phyloP scores from a whole-genome alignment of 1,284 basidiomycete species.

The Ustilago vetiveriae region DNA sequence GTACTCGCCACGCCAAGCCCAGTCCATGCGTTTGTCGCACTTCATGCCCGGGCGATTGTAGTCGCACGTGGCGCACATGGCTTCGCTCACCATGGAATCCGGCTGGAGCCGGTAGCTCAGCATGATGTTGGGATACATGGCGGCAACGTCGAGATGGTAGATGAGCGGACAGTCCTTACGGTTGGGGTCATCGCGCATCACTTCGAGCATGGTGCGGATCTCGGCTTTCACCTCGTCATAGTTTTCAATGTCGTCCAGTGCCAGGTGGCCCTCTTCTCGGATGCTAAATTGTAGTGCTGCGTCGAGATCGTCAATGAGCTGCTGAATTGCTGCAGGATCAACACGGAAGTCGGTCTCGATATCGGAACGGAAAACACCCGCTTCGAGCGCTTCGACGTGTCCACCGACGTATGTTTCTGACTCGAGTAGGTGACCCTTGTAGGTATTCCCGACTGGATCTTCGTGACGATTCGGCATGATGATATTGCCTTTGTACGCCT shows the following conservation, averaged over 20 bases:
- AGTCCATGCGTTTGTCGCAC: slow-evolving; percentile 92
- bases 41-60: slow-evolving; percentile 95
- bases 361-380: slow-evolving; percentile 96
- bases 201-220: slow-evolving; percentile 82
- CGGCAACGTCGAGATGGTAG: slow-evolving; percentile 98
- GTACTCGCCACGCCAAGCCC: slow-evolving; percentile 99
- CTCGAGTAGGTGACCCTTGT: slow-evolving; percentile 92
- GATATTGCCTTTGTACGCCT: slow-evolving; percentile 88
- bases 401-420: slow-evolving; percentile 99
- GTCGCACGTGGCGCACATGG: slow-evolving; percentile 96
- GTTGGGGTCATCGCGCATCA: slow-evolving; percentile 88
- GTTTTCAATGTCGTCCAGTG: slow-evolving; percentile 87
- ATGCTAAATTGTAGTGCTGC: slow-evolving; percentile 89
- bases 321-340: slow-evolving; percentile 83
- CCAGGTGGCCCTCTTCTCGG: slow-evolving; percentile 83
- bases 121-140: slow-evolving; percentile 99
- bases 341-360: slow-evolving; percentile 96
- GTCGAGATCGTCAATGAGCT: slow-evolving; percentile 95
- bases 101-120: slow-evolving; percentile 98
- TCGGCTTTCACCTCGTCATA: slow-evolving; percentile 89
- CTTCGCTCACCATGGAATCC: slow-evolving; percentile 96
- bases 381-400: slow-evolving; percentile 97
- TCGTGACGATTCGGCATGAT: slow-evolving; percentile 99
- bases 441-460: slow-evolving; percentile 90
- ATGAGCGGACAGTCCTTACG: slow-evolving; percentile 92